Base-by-base conservation (phyloP, 345 rosid species). In the Linum usitatissimum region DNA sequence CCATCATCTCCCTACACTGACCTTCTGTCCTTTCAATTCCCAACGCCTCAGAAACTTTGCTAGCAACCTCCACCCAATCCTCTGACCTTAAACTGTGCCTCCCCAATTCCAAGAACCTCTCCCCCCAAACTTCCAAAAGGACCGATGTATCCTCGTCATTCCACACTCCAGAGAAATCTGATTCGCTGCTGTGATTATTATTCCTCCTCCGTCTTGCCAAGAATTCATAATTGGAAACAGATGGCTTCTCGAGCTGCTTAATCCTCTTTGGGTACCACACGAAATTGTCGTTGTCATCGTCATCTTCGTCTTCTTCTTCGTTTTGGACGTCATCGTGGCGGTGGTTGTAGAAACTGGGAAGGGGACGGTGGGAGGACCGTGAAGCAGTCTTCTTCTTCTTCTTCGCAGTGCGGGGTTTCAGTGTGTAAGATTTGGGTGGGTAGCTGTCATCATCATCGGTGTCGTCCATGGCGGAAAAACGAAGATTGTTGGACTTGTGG, bases 41-140 rank as follows among this genome's bases (percentile, higher is more conserved):
- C 19, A 62, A 62, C 28, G 63, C 57, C 65, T 77, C 76, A 0
- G 87, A 70, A 8, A 83, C 79, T 49, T 76, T 80, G 77, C 75
- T 84, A 0, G 87, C 78, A 28, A 83, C 76, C 64, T 76, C 76
- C 3, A 14, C 54, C 87, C 87, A 83, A 19, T 83, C 87, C 59
- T 77, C 84, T 7, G 72, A 70, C 71, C 87, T 75, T 64, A 80
- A 63, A 53, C 82, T 83, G 57, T 71, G 78, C 73, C 87, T 75
- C n/a, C 82, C 84, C 55, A 74, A 59, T 67, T 79, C 73, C 69
- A 83, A 53, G 55, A 83, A 80, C 73, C 73, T 78, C 60, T 83
- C 82, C 5, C 87, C 87, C 87, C 87, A 80, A 40, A 76, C 71
- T 62, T 83, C 87, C n/a, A 83, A 71, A 68, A 83, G 60, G 57